Conservation (phyloP, 1,284 basidiomycete genomes). For the Ganoderma multipileum region DNA sequence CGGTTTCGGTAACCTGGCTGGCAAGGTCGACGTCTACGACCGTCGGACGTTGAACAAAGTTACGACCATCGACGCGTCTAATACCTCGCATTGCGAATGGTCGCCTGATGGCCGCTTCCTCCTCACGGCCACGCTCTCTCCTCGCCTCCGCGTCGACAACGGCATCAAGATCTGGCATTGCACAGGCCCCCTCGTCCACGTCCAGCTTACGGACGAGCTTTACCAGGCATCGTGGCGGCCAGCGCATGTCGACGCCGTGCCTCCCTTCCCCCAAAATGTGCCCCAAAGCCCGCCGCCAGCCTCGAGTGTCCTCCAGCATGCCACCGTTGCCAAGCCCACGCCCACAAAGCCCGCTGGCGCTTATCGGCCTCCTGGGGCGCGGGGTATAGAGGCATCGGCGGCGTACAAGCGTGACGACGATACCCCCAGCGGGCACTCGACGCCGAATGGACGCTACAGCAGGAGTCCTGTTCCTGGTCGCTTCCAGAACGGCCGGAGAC, state of each 20-base stretch:
- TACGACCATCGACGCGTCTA: conserved; percentile 89
- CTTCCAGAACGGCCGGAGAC: conserved; percentile 49
- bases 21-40: conserved; percentile 93
- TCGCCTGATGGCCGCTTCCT: conserved; percentile 93
- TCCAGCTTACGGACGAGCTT: conserved; percentile 83
- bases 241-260: conserved; percentile 64
- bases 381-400: conserved; percentile 84
- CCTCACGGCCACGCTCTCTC: conserved; percentile 93
- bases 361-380: conserved; percentile 92
- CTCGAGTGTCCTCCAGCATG: conserved; percentile 56
- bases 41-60: conserved; percentile 87
- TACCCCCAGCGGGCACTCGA: conserved; percentile 60
- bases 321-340: conserved; percentile 48
- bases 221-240: conserved; percentile 92
- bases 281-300: conserved; percentile 81
- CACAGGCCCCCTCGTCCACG: conserved; percentile 84
- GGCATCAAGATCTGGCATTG: conserved; percentile 97
- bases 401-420: conserved; percentile 90
- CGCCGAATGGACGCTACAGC: conserved; percentile 64
- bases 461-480: conserved; percentile 63
- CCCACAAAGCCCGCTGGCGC: conserved; percentile 77
- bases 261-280: conserved; percentile 76
- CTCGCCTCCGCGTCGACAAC: conserved; percentile 95
- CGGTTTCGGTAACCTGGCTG: conserved; percentile 96
- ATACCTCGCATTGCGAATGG: conserved; percentile 96